Base-by-base conservation (phyloP, 768 basidiomycete genomes). In the Hebeloma cylindrosporum region DNA sequence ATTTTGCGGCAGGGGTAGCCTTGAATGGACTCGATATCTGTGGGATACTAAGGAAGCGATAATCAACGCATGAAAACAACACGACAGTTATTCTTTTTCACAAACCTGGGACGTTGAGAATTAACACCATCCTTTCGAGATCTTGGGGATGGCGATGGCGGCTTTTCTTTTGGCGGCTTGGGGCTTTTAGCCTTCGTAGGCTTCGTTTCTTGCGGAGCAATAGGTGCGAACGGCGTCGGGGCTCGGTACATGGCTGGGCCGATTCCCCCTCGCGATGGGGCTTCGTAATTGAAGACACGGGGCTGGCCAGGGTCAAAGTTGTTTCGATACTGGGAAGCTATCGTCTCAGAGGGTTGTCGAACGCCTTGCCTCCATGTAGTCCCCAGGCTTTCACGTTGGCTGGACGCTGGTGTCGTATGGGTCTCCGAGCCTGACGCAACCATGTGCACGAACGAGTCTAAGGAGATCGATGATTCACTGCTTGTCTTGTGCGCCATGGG, bases 321-420 rank as follows among this genome's bases (percentile, higher is more conserved):
- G 33, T 51, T 53, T 17, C 58, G 51, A 27, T 54, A 54, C 25
- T 54, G 52, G 27, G 50, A 47, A 14, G 54, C 44, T 40, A 54
- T 35, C 2, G 52, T 53, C 35, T 57, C 56, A n/a, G 47, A 39
- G 18, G 56, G 52, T 20, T 52, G 41, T 21, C 59, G 59, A 2
- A 52, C 40, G 16, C 58, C 57, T 38, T 58, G 54, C 31, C 52
- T 57, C 53, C 51, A 56, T 9, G 43, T 47, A 17, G 52, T 51
- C 16, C 51, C 51, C 23, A 50, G 34, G 33, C 59, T 63, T 36
- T 48, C 58, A 35, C 46, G 51, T 26, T 56, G 47, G 45, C 61
- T 68, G 17, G 64, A 63, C 3, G 63, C 43, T 21, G 62, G 59
- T 0, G 68, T 66, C 3, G 57, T 61, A n/a, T 58, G 54, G 2